A percentile compares a stretch with the other conserved stretches of the same genome.
Conservation (phyloP, 2,329 filamentous ascomycete genomes). For the Elsinoe arachidis region DNA sequence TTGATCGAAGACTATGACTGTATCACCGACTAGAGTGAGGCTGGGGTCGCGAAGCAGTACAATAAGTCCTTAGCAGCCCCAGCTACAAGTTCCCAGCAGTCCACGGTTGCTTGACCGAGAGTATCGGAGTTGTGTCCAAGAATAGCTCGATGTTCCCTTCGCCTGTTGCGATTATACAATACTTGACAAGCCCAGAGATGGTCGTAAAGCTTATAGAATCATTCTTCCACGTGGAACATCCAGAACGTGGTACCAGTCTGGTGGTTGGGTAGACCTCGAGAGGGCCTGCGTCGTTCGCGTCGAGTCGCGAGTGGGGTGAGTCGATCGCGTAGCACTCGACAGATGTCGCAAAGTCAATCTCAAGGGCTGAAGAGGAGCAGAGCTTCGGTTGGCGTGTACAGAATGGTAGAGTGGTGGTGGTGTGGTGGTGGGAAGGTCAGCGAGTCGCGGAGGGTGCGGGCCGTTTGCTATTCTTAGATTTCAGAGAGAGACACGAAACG, state of each 20-base stretch:
- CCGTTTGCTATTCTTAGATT: constrained; percentile 14
- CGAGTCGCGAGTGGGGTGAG: not conserved
- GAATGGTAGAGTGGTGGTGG: not conserved
- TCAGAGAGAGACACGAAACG: constrained; percentile 11
- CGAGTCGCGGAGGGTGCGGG: constrained; percentile 11
- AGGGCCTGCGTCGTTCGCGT: not conserved
- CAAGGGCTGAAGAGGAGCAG: not conserved
- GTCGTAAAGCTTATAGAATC: too few relatives aligned
- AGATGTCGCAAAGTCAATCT: not conserved
- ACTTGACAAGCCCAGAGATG: too few relatives aligned
- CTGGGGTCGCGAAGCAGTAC: not conserved
- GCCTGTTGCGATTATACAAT: too few relatives aligned
- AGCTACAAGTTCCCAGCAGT: not conserved
- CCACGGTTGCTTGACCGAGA: not conserved
- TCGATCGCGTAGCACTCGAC: not conserved
- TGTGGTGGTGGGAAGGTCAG: constrained; percentile 10
- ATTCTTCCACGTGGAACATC: too few relatives aligned
- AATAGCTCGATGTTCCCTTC: not conserved
- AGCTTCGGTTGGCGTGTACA: not conserved
- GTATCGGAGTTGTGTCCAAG: not conserved
- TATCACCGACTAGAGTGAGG: too few relatives aligned
- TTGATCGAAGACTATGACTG: too few relatives aligned
- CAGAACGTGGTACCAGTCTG: not conserved
- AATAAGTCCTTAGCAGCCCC: not conserved
- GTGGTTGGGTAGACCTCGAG: not conserved